phyloP scores from a whole-genome alignment of 768 basidiomycete genomes.

The Agrocybe pediades region DNA sequence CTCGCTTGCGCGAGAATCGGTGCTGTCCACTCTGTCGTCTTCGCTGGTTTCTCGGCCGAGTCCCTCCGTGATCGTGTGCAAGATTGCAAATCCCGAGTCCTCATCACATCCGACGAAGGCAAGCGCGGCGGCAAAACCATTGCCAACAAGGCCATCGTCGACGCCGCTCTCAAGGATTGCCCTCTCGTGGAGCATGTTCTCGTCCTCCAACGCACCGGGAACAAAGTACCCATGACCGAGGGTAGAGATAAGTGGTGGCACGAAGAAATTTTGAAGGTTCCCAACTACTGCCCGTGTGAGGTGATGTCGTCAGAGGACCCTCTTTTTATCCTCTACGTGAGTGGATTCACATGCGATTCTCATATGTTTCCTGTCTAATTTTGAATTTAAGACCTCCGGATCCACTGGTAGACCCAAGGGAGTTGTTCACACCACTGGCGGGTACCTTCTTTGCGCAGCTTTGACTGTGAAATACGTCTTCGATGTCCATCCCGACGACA shows the following conservation, averaged over 20 bases:
- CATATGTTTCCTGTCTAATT: constrained; percentile 9
- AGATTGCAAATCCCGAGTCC: constrained; percentile 87
- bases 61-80: constrained; percentile 89
- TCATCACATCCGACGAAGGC: constrained; percentile 96
- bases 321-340: constrained; percentile 96
- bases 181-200: constrained; percentile 89
- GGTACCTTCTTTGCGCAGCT: constrained; percentile 90
- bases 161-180: constrained; percentile 84
- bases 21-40: constrained; percentile 95
- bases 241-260: constrained; percentile 98
- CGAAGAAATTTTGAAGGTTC: constrained; percentile 83
- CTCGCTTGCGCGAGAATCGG: constrained; percentile 97
- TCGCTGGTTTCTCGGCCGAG: constrained; percentile 96
- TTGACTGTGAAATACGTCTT: constrained; percentile 97
- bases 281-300: constrained; percentile 86
- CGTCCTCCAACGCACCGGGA: constrained; percentile 87
- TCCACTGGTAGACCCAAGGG: constrained; percentile 98
- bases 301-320: constrained; percentile 93
- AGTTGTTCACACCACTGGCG: constrained; percentile 87
- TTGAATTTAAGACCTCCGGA: constrained; percentile 75
- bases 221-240: constrained; percentile 73
- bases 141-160: constrained; percentile 92
- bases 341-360: constrained; percentile 29
- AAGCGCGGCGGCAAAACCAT: constrained; percentile 92
- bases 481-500: constrained; percentile 95